Conservation (phyloP, 805 yeast species). For the Grigorovia jiainica region DNA sequence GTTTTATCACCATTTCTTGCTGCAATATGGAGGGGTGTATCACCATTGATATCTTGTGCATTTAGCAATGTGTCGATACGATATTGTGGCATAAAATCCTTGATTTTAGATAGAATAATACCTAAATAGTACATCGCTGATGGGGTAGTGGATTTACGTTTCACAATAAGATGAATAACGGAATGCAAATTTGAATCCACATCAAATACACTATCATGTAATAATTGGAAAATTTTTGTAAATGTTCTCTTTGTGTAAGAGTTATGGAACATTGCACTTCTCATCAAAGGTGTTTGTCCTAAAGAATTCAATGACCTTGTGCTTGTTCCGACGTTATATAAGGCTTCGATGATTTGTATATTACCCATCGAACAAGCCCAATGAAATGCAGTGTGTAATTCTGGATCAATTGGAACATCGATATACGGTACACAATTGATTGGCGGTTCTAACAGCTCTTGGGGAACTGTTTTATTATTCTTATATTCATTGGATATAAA, state of each 20-base stretch:
- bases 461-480: constrained; percentile 18
- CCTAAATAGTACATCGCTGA: constrained; percentile 80
- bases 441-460: constrained; percentile 25
- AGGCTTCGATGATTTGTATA: constrained; percentile 61
- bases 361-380: constrained; percentile 98
- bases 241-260: constrained; percentile 75
- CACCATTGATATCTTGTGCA: constrained; percentile 69
- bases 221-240: constrained; percentile 63
- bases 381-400: constrained; percentile 89
- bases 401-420: constrained; percentile 80
- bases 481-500: constrained; percentile 27
- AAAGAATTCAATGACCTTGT: constrained; percentile 48
- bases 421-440: constrained; percentile 32
- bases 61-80: constrained; percentile 46
- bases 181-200: constrained; percentile 68
- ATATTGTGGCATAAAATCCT: constrained; percentile 54
- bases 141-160: constrained; percentile 62
- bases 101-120: constrained; percentile 60
- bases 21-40: constrained; percentile 82
- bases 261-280: constrained; percentile 80
- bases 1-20: constrained; percentile 62
- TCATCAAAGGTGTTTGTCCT: constrained; percentile 83
- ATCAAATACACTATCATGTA: constrained; percentile 69
- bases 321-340: constrained; percentile 64
- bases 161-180: constrained; percentile 74